Evolutionary conservation across 2,329 filamentous ascomycete species (phyloP).

Genomic region (Sporothrix sp.): DNA sequence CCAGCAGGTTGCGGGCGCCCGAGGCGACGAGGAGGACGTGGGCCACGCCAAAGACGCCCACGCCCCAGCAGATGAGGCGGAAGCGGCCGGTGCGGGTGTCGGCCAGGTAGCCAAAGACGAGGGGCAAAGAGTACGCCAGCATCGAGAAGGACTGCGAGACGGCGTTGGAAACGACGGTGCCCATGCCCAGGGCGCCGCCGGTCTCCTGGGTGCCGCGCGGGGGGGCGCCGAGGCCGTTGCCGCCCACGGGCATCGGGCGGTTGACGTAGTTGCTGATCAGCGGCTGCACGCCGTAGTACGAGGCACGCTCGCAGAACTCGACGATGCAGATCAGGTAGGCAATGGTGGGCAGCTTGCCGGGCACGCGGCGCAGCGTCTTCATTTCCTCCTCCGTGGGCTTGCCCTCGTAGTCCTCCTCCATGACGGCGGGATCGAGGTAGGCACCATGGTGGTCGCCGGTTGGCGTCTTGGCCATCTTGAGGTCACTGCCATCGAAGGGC

Average conservation of each 20-base stretch:
- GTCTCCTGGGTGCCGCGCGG: conserved; percentile 34
- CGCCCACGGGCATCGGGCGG: conserved; percentile 41
- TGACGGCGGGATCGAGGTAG: conserved; percentile 11
- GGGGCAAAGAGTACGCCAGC: conserved; percentile 47
- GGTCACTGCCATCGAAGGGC: conserved; percentile 3
- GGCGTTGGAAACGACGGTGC: conserved; percentile 43
- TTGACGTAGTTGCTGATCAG: conserved; percentile 61
- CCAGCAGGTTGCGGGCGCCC: conserved; percentile 36
- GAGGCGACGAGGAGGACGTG: conserved; percentile 60
- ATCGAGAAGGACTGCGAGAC: conserved; percentile 46
- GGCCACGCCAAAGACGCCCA: conserved; percentile 56
- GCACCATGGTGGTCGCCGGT: conserved; percentile 10
- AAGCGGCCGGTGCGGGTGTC: conserved; percentile 63
- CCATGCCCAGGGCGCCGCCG: conserved; percentile 49
- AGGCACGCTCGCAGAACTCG: conserved; percentile 67
- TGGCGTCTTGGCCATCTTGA: conserved; percentile 7
- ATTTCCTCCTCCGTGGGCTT: conserved; percentile 55
- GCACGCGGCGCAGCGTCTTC: conserved; percentile 50
- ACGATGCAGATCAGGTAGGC: conserved; percentile 63
- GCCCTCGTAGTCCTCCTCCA: conserved; percentile 25
- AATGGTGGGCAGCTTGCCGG: conserved; percentile 53
- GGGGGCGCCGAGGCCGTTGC: conserved; percentile 39
- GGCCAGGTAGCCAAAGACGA: conserved; percentile 47
- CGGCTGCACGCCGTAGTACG: conserved; percentile 63
- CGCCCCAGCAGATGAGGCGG: conserved; percentile 60